Evolutionary conservation across 2,329 filamentous ascomycete genomes (phyloP).

Genomic region (Cladophialophora chaetospira): DNA sequence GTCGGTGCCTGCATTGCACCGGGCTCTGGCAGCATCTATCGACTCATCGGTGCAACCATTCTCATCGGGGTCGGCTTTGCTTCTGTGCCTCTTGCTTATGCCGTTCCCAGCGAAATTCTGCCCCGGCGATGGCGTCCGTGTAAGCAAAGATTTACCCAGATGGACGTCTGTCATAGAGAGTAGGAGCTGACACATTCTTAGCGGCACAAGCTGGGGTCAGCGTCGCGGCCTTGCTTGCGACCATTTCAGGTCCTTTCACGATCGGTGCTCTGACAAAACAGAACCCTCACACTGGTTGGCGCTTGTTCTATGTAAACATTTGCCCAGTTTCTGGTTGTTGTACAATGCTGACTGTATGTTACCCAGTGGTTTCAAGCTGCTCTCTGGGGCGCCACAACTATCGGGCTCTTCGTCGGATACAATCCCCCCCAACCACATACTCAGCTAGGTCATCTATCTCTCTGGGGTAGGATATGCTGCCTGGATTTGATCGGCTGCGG

Average conservation of each 20-base stretch:
- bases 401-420: constrained; percentile 17
- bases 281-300: constrained; percentile 17
- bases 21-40: constrained; percentile 12
- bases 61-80: constrained; percentile 19
- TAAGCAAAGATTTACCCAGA: constrained; percentile 5
- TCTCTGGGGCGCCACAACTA: constrained; percentile 15
- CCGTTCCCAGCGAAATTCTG: constrained; percentile 19
- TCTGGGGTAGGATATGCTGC: constrained; percentile 8
- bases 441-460: constrained; percentile 17
- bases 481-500: constrained; percentile 13
- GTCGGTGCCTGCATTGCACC: constrained; percentile 19
- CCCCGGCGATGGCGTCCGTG: constrained; percentile 22
- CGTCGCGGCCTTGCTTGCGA: constrained; percentile 4
- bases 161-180: background rate
- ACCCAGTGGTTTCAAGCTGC: constrained; percentile 19
- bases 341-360: background rate
- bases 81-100: constrained; percentile 11
- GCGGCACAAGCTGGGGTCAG: constrained; percentile 18
- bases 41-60: constrained; percentile 12
- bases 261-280: constrained; percentile 19
- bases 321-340: background rate
- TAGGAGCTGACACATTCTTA: background rate
- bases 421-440: constrained; percentile 21
- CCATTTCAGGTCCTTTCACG: constrained; percentile 10
- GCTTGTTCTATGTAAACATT: constrained; percentile 6